A percentile compares a stretch with the other conserved stretches of the same genome.
Conservation (phyloP, 805 yeast genomes). For the Ogataea pilisensis region DNA sequence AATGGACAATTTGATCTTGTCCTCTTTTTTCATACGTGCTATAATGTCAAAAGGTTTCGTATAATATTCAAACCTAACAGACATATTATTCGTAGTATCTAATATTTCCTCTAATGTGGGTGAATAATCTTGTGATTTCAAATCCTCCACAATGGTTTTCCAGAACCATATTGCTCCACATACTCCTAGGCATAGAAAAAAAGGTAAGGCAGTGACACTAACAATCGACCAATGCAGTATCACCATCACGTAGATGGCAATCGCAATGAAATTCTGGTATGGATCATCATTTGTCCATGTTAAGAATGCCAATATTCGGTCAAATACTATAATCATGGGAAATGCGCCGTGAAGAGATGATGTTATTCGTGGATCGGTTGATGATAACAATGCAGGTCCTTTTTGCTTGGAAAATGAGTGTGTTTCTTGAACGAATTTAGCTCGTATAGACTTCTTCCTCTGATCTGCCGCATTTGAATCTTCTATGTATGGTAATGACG, state of each 20-base stretch:
- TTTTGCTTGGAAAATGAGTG: slow-evolving; percentile 15
- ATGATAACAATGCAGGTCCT: slow-evolving; percentile 18
- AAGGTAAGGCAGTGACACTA: slow-evolving; percentile 36
- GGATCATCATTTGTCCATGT: slow-evolving; percentile 56
- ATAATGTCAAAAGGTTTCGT: slow-evolving; percentile 33
- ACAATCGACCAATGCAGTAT: slow-evolving; percentile 42
- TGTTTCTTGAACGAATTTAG: slow-evolving; percentile 19
- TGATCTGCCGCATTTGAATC: background rate
- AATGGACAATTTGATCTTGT: slow-evolving; percentile 29
- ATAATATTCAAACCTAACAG: slow-evolving; percentile 38
- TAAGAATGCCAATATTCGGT: slow-evolving; percentile 39
- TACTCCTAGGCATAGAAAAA: slow-evolving; percentile 33
- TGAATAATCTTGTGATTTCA: slow-evolving; percentile 25
- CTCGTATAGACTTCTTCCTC: slow-evolving; percentile 8
- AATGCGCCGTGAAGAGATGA: slow-evolving; percentile 43
- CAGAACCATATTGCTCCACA: slow-evolving; percentile 43
- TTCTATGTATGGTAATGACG: too few relatives aligned
- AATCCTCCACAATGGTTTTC: slow-evolving; percentile 38
- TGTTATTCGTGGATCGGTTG: slow-evolving; percentile 40
- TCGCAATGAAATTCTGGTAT: slow-evolving; percentile 40
- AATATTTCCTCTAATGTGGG: slow-evolving; percentile 53
- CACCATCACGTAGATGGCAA: slow-evolving; percentile 35
- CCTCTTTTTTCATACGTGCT: slow-evolving; percentile 12
- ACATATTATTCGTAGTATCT: slow-evolving; percentile 42
- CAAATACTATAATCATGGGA: slow-evolving; percentile 44